Base-by-base conservation (phyloP, 208 protist genomes). In the Crithidia thermophila region DNA sequence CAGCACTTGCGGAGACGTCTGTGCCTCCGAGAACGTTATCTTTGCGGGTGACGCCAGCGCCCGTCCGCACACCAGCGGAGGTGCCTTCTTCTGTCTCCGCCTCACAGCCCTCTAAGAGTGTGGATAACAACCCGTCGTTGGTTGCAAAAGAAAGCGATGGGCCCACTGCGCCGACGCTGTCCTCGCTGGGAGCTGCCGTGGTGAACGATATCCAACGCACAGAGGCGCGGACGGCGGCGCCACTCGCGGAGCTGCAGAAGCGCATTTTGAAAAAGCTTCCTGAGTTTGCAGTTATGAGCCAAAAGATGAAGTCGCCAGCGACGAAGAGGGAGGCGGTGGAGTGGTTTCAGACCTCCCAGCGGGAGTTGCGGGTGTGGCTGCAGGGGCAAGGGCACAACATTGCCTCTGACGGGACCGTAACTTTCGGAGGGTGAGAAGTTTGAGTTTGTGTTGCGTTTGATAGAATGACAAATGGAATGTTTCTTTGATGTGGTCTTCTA, bases 201-300 rank as follows among this genome's bases (percentile, higher is more conserved):
- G 16, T 85, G n/a, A 9, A n/a, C 6, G 58, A 67, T 18, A 40
- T 77, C 34, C 66, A 30, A 20, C 23, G 56, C 6, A 27, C 18
- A 6, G 67, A 63, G 30, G 74, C 65, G 3, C 75, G 81, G n/a
- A 45, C 46, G n/a, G 53, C 36, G 21, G 59, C 68, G 11, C 47
- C 87, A 2, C 75, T 91, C 33, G 84, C 55, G 47, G 86, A 91
- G 45, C 69, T 91, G 47, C 78, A 86, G 67, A 84, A 79, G 64
- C 67, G 84, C 10, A 80, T 93, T 20, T 65, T 95, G 6, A 93
- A 91, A 65, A 55, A 62, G 31, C 85, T 93, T 37, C 77, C 85
- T 10, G 64, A 78, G 25, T 95, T 89, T 47, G 40, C 77, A 4
- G 59, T 55, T 23, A 84, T 90, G 78, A 82, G 74, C 43, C 72